A percentile compares a stretch with the other conserved stretches of the same genome.
These are phyloP conservation scores for Aureobasidium mangrovei DNA, from an alignment of 2,329 filamentous ascomycete species.

Conservation along the genomic window DNA sequence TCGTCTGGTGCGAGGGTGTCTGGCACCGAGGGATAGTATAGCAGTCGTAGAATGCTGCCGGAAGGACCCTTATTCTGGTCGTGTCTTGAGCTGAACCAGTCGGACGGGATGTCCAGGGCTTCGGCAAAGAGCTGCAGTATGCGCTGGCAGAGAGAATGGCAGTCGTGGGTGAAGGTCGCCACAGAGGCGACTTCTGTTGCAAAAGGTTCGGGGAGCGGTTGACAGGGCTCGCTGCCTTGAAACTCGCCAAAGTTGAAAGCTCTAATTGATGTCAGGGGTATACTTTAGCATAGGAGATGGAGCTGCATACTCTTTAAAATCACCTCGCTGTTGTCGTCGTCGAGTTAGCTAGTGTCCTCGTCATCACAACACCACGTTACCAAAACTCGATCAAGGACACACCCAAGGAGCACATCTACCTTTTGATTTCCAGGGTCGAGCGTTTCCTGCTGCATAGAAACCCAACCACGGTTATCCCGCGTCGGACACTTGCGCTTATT, in stretches of 20 bases:
- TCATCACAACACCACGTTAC: neutral
- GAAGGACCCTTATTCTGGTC: slow-evolving; percentile 41
- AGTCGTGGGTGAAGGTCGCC: slow-evolving; percentile 58
- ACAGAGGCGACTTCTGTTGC: slow-evolving; percentile 52
- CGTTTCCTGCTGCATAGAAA: slow-evolving; percentile 77
- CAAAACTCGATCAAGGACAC: too few species aligned
- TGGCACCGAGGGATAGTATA: slow-evolving; percentile 38
- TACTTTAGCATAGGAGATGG: neutral
- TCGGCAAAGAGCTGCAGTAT: slow-evolving; percentile 70
- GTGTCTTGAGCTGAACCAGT: slow-evolving; percentile 56
- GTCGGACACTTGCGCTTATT: slow-evolving; percentile 67
- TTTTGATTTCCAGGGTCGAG: slow-evolving; percentile 76
- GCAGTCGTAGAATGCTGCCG: slow-evolving; percentile 43
- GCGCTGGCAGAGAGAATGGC: slow-evolving; percentile 61
- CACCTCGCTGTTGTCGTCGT: slow-evolving; percentile 50
- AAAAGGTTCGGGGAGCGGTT: slow-evolving; percentile 64
- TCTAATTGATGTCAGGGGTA: slow-evolving; percentile 38
- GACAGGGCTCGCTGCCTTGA: slow-evolving; percentile 54
- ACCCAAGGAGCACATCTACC: slow-evolving; percentile 36
- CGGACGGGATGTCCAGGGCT: slow-evolving; percentile 50
- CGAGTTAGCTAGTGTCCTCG: neutral
- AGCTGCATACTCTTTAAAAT: slow-evolving; percentile 69
- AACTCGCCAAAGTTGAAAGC: slow-evolving; percentile 90
- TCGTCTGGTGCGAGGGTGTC: slow-evolving; percentile 36
- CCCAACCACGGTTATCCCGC: slow-evolving; percentile 76